These are phyloP conservation scores for Psilocybe azurescens DNA, from an alignment of 768 basidiomycete genomes.

Conservation along the genomic window DNA sequence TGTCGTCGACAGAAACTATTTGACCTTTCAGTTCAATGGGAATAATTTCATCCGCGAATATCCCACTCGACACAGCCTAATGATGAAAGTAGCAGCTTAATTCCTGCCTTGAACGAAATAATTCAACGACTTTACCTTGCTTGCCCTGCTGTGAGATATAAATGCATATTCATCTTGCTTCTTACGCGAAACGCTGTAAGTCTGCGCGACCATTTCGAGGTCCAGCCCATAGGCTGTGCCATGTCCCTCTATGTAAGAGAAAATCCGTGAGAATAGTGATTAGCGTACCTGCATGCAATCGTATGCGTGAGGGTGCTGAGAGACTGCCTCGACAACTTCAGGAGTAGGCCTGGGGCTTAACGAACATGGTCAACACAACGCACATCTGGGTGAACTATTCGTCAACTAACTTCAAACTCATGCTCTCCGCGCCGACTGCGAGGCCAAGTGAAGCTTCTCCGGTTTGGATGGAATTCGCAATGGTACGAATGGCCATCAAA, in stretches of 20 bases:
- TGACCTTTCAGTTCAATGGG: conserved; percentile 79
- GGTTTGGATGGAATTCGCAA: conserved; percentile 85
- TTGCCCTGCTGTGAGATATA: conserved; percentile 84
- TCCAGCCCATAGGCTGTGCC: conserved; percentile 91
- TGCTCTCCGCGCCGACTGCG: conserved; percentile 84
- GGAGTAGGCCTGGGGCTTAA: conserved; percentile 78
- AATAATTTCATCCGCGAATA: conserved; percentile 88
- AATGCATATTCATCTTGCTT: conserved; percentile 92
- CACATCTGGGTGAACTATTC: neutral
- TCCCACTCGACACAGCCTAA: conserved; percentile 69
- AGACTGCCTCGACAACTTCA: conserved; percentile 61
- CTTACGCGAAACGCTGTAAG: conserved; percentile 76
- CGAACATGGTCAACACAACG: conserved; percentile 1
- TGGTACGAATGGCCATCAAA: conserved; percentile 89
- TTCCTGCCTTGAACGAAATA: neutral
- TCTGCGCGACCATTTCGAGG: conserved; percentile 89
- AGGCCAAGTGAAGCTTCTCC: conserved; percentile 89
- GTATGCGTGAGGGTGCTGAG: conserved; percentile 63
- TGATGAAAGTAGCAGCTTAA: neutral
- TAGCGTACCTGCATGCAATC: conserved; percentile 76
- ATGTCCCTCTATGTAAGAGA: neutral
- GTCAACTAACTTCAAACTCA: conserved; percentile 71
- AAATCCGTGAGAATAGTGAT: conserved; percentile 2
- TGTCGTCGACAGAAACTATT: conserved; percentile 79
- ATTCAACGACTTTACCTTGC: conserved; percentile 44